A percentile compares a stretch with the other conserved stretches of the same genome.
Conservation (phyloP, 1,284 basidiomycete species). For the Leccinum pallidistipes region DNA sequence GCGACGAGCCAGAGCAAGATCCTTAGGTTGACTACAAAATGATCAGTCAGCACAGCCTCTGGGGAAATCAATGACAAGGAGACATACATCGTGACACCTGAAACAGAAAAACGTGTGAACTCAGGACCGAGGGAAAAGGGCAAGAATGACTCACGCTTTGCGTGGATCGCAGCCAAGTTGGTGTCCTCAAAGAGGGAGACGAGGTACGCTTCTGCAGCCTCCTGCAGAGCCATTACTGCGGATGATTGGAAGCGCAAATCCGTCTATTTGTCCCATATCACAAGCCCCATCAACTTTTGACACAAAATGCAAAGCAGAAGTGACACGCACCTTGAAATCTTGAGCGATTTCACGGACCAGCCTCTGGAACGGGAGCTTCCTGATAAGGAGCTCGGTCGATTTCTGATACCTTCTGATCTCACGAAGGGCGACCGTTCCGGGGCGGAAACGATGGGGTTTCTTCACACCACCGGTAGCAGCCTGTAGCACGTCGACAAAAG, state of each 20-base stretch:
- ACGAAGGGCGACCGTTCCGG: constrained; percentile 97
- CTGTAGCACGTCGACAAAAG: constrained; percentile 35
- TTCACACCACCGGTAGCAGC: constrained; percentile 93
- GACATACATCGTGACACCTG: constrained; percentile 69
- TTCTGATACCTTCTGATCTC: constrained; percentile 98
- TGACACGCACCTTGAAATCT: constrained; percentile 81
- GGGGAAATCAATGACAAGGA: not conserved
- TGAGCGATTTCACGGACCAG: constrained; percentile 96
- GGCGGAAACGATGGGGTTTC: constrained; percentile 97
- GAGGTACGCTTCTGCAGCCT: constrained; percentile 96
- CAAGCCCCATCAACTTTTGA: constrained; percentile 4
- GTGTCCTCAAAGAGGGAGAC: constrained; percentile 94
- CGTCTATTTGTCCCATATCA: constrained; percentile 45
- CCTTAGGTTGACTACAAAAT: constrained; percentile 69
- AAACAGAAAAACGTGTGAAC: constrained; percentile 8
- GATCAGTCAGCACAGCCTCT: constrained; percentile 9
- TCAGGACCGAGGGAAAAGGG: not conserved
- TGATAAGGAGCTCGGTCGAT: constrained; percentile 93
- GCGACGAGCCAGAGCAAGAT: constrained; percentile 86
- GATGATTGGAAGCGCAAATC: constrained; percentile 98
- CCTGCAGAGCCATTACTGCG: constrained; percentile 94
- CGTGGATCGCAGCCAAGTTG: constrained; percentile 92
- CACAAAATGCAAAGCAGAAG: constrained; percentile 5
- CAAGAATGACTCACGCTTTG: constrained; percentile 61
- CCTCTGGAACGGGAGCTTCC: constrained; percentile 95